phyloP scores from a whole-genome alignment of 208 protist genomes.

The Wallacemonas collosoma region DNA sequence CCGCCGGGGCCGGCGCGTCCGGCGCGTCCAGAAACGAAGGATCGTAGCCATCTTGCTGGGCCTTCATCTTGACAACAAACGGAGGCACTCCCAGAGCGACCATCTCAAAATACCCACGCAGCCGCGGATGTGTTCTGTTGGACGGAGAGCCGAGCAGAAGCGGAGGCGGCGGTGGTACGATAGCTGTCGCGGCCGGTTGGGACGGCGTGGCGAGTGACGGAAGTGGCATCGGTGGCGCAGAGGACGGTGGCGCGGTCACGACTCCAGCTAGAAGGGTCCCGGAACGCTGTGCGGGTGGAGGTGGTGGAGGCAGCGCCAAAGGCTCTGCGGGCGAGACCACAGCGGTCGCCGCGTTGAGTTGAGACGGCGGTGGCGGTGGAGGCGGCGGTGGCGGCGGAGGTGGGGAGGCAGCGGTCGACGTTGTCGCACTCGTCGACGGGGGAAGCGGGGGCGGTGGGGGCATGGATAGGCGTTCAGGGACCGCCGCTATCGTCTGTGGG shows the following conservation, averaged over 20 bases:
- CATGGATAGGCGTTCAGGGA: not conserved
- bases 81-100: slow-evolving; percentile 47
- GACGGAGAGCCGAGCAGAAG: slow-evolving; percentile 26
- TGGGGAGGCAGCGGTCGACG: not conserved
- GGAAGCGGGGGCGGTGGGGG: slow-evolving; percentile 12
- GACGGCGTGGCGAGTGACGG: not conserved
- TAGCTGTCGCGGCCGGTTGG: not conserved
- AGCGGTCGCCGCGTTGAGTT: slow-evolving; percentile 17
- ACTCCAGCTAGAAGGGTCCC: not conserved
- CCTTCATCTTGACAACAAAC: slow-evolving; percentile 53
- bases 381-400: slow-evolving; percentile 11
- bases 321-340: slow-evolving; percentile 20
- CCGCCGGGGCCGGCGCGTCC: slow-evolving; percentile 41
- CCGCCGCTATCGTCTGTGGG: not conserved
- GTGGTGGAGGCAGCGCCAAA: too few relatives aligned
- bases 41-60: slow-evolving; percentile 56
- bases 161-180: slow-evolving; percentile 36
- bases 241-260: slow-evolving; percentile 24
- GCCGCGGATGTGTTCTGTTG: slow-evolving; percentile 50
- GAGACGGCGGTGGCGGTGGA: slow-evolving; percentile 19
- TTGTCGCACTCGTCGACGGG: not conserved
- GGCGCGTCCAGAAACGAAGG: slow-evolving; percentile 69
- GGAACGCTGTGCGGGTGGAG: too few relatives aligned
- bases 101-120: slow-evolving; percentile 75
- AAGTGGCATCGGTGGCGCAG: slow-evolving; percentile 4